Percentiles rank a stretch among this genome's conserved stretches.
Evolutionary conservation across 1,284 basidiomycete species (phyloP).

Genomic region (Ustanciosporium gigantosporum): DNA sequence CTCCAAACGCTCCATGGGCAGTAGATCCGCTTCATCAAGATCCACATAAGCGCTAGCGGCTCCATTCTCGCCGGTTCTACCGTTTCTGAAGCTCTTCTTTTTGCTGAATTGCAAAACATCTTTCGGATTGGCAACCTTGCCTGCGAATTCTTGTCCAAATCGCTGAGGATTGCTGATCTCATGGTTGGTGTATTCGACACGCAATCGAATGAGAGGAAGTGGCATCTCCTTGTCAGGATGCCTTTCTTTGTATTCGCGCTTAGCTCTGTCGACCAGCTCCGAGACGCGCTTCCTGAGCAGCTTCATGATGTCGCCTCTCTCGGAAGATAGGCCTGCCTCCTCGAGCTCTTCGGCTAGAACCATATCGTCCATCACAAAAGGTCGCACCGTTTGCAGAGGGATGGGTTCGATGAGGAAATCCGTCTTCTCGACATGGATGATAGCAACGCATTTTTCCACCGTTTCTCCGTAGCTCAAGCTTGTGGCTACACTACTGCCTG

Average conservation of each 20-base stretch:
- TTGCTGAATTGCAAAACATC: conserved; percentile 88
- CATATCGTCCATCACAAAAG: conserved; percentile 89
- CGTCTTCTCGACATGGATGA: conserved; percentile 69
- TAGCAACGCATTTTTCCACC: conserved; percentile 45
- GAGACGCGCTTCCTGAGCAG: conserved; percentile 40
- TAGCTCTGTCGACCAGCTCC: conserved; percentile 74
- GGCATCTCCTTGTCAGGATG: conserved; percentile 24
- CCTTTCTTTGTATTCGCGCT: conserved; percentile 78
- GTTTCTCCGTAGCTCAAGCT: conserved; percentile 63
- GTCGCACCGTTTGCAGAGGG: conserved; percentile 84
- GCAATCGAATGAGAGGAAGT: conserved; percentile 81
- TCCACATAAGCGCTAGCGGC: conserved; percentile 23
- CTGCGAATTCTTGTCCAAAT: conserved; percentile 93
- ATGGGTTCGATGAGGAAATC: conserved; percentile 84
- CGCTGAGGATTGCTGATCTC: conserved; percentile 77
- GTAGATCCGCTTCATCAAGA: conserved; percentile 33
- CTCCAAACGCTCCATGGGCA: conserved; percentile 47
- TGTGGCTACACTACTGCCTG: conserved; percentile 92
- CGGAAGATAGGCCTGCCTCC: conserved; percentile 23
- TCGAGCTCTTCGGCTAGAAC: conserved; percentile 69
- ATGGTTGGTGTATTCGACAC: conserved; percentile 63
- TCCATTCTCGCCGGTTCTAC: conserved; percentile 1
- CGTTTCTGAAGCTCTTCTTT: conserved; percentile 66
- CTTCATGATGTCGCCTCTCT: conserved; percentile 44
- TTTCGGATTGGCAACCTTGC: conserved; percentile 87